Base-by-base conservation (phyloP, 768 basidiomycete genomes). In the Mycena latifolia region DNA sequence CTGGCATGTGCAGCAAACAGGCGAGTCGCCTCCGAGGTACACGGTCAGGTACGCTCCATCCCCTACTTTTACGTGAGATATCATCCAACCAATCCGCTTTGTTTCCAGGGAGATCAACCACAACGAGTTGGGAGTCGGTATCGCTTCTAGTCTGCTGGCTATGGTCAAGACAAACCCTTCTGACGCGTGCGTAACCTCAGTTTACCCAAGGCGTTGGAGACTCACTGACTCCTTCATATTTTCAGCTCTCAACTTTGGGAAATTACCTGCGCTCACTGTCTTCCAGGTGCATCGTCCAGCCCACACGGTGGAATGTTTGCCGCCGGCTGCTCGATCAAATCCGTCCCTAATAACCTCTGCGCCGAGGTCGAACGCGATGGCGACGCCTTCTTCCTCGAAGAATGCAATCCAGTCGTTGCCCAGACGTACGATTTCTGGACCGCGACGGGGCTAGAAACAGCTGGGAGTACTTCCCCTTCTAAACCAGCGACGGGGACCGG, bases 1-100 rank as follows among this genome's bases (percentile, higher is more conserved):
- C 18, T 69, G 67, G 67, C 63, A 69, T 37, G 67, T 69, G 5
- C 47, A 69, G 28, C 67, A 69, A 25, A 69, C 57, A 8, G 67
- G 67, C 25, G n/a, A n/a, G n/a, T 61, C 62, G 33, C 47, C 57
- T n/a, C 24, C 67, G 14, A 58, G 58, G 10, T 69, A 69, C 59
- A 60, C 61, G 35, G 39, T 69, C 41, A 69, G 65, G 63, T 69
- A 33, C 7, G 67, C 47, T n/a, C 20, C 5, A 33, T 6, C n/a
- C 57, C 28, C 12, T 5, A 9, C 25, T 55, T 10, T n/a, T 20
- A 31, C 22, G 48, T 7, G 39, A n/a, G n/a, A n/a, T n/a, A n/a
- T n/a, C 6, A 39, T 39, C 8, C 8, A 8, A 39, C 17, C 14
- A 14, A 39, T 39, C 5, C n/a, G n/a, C n/a, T n/a, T n/a, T n/a